Evolutionary conservation across 768 basidiomycete species (phyloP), one percentile per base, ranked within the genome.

Genomic region (Kwoniella botswanensis): DNA sequence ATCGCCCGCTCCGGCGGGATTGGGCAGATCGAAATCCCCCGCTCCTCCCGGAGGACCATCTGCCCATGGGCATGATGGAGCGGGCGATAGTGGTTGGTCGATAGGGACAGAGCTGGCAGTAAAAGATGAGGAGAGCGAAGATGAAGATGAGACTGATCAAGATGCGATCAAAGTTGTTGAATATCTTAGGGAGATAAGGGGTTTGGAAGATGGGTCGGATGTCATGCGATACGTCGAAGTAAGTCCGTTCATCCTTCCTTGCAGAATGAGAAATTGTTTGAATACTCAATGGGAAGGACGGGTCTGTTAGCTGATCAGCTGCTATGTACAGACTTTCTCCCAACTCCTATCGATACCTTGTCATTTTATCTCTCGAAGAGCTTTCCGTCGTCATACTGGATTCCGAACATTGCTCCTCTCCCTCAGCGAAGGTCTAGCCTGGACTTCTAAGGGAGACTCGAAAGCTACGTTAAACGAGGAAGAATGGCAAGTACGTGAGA

Each of bases 221-320:
- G 43, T 78, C 42, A 78, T 80, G 79, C 63, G 70, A 42, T 69
- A 70, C 46, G 77, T 78, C 9, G 76, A 74, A 68, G 78, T 77
- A 42, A 60, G 78, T 72, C 42, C 13, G 3, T 50, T 18, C 11
- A 35, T 35, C 35, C 35, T 35, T 29, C 17, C 26, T 7, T 53
- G 13, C n/a, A 21, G 2, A 15, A 26, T 58, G 21, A 22, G n/a
- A 18, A 35, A 4, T 9, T 4, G 35, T 35, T 35, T 35, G 35
- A 35, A 35, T 35, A 3, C 35, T 35, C 35, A 35, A 35, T 35
- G 35, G 35, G 35, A 9, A 35, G 35, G 35, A 35, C 4, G 35
- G 35, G 35, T 35, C 35, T 35, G 4, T 35, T 6, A 35, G 35
- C 22, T 54, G 15, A 21, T 18, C 2, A 50, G 21, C 35, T 10